Conservation (phyloP, 2,329 filamentous ascomycete species). For the Aspergillus ustus region DNA sequence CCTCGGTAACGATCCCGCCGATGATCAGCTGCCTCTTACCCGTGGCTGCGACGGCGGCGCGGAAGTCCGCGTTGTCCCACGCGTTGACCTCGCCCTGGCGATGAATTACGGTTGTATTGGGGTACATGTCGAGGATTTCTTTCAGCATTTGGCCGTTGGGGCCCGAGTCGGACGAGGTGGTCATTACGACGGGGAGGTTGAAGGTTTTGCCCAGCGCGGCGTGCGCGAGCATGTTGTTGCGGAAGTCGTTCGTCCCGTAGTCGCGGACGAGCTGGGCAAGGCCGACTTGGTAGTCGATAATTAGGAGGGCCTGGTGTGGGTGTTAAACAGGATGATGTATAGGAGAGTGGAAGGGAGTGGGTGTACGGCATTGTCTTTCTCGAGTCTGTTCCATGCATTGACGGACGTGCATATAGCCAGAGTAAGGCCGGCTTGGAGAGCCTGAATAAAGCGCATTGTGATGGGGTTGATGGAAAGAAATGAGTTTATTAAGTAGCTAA, state of each 20-base stretch:
- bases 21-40: constrained; percentile 73
- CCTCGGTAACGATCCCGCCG: constrained; percentile 73
- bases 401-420: constrained; percentile 4
- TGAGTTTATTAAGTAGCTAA: too few relatives aligned
- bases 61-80: constrained; percentile 75
- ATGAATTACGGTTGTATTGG: constrained; percentile 66
- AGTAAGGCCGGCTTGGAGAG: constrained; percentile 1
- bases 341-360: too few relatives aligned
- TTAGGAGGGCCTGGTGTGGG: background rate
- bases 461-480: background rate
- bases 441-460: constrained; percentile 4
- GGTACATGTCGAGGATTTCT: constrained; percentile 71
- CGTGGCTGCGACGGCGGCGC: constrained; percentile 65
- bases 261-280: constrained; percentile 61
- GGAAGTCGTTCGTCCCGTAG: constrained; percentile 67
- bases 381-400: constrained; percentile 10
- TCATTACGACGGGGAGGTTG: constrained; percentile 70
- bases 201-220: constrained; percentile 69
- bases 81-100: constrained; percentile 76
- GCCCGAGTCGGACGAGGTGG: constrained; percentile 69
- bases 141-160: constrained; percentile 73
- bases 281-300: constrained; percentile 33
- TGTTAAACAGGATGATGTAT: too few relatives aligned
- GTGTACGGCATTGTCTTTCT: constrained; percentile 10
- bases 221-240: constrained; percentile 70